Percentiles rank a stretch among this genome's conserved stretches.
Evolutionary conservation across 2,329 filamentous ascomycete genomes (phyloP).

Genomic region (Escovopsis weberi): DNA sequence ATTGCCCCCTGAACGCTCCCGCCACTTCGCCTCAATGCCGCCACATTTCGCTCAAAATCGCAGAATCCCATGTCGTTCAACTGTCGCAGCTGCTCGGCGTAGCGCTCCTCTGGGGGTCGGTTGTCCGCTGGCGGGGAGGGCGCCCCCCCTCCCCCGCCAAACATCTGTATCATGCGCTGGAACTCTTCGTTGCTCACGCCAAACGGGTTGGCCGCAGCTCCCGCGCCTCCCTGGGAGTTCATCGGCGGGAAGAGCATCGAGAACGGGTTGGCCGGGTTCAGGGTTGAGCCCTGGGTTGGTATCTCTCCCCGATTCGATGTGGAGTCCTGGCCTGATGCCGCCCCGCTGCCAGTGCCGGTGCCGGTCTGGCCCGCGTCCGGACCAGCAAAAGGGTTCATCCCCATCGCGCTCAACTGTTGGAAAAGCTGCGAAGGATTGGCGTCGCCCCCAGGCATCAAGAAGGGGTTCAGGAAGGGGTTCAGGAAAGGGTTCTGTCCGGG

Average conservation of each 20-base stretch:
- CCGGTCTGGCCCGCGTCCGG: conserved; percentile 12
- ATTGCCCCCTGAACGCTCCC: conserved; percentile 90
- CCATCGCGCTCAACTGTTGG: conserved; percentile 14
- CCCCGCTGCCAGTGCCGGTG: conserved; percentile 15
- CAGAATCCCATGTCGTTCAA: conserved; percentile 98
- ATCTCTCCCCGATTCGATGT: conserved; percentile 11
- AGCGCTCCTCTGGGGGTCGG: conserved; percentile 84
- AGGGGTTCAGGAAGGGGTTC: conserved; percentile 18
- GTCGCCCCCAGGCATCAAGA: conserved; percentile 10
- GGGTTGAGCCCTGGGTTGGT: conserved; percentile 10
- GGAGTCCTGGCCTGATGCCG: conserved; percentile 12
- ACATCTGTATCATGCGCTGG: conserved; percentile 39
- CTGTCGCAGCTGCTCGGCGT: conserved; percentile 78
- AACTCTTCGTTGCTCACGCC: conserved; percentile 39
- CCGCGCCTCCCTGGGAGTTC: background rate
- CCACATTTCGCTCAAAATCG: conserved; percentile 87
- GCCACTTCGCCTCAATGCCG: conserved; percentile 73
- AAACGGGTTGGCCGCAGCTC: conserved; percentile 24
- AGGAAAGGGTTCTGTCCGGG: conserved; percentile 29
- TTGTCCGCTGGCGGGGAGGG: conserved; percentile 55
- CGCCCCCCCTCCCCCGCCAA: conserved; percentile 19
- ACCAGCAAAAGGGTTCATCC: conserved; percentile 22
- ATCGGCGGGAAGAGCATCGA: conserved; percentile 42
- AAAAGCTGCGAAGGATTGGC: conserved; percentile 15
- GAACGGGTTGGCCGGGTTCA: conserved; percentile 45